Percentiles rank a stretch among this genome's conserved stretches.
Conservation (phyloP, 257 asterid genomes). For the Plectranthus barbatus region DNA sequence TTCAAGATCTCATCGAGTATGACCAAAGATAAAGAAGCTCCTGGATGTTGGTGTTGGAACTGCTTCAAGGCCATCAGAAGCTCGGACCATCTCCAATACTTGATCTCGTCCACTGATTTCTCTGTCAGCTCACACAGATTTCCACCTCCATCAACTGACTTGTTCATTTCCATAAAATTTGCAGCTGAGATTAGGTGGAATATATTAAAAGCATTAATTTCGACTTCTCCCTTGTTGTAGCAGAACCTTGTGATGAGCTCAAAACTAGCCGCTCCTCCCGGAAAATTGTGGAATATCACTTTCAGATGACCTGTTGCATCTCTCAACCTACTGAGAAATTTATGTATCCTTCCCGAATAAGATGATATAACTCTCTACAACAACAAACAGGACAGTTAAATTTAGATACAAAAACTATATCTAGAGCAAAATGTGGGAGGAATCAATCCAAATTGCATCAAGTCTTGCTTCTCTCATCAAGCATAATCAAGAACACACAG, state of each 20-base stretch:
- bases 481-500: not conserved
- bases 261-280: slow-evolving; percentile 83
- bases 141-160: slow-evolving; percentile 16
- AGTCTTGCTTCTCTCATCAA: not conserved
- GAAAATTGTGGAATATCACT: slow-evolving; percentile 73
- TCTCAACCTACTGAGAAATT: slow-evolving; percentile 39
- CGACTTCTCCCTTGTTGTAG: slow-evolving; percentile 42
- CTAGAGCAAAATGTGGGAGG: not conserved
- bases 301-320: slow-evolving; percentile 27
- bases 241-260: slow-evolving; percentile 74
- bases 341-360: slow-evolving; percentile 47
- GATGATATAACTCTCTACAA: slow-evolving; percentile 54
- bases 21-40: slow-evolving; percentile 22
- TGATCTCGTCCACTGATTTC: slow-evolving; percentile 44
- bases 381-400: not conserved
- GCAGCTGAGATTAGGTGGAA: slow-evolving; percentile 46
- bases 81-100: slow-evolving; percentile 79
- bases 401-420: not conserved
- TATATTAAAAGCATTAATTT: slow-evolving; percentile 41
- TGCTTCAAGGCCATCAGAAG: slow-evolving; percentile 49
- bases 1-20: slow-evolving; percentile 39
- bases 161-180: slow-evolving; percentile 64
- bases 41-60: slow-evolving; percentile 33
- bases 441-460: not conserved
- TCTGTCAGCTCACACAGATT: slow-evolving; percentile 45